Evolutionary conservation across 345 rosid genomes (phyloP), one percentile per base, ranked within the genome.

Genomic region (Bretschneidera sinensis): DNA sequence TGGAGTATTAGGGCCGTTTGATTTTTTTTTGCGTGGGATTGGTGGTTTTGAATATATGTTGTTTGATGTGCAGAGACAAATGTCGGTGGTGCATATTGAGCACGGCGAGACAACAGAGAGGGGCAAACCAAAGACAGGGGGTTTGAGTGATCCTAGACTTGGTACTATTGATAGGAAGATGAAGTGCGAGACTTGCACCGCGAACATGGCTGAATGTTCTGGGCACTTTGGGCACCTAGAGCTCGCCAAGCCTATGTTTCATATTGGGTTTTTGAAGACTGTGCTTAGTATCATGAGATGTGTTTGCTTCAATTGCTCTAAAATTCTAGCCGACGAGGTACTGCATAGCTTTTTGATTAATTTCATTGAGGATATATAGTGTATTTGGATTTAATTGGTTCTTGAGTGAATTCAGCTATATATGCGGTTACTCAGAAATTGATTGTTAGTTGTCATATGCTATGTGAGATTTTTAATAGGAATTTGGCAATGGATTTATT

Each of bases 151-250:
- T 71, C 70, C 80, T 17, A 72, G 96, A 17, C 82, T 92, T 0
- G 99, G 97, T 22, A 92, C 99, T 0, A 92, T 92, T 59, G 99
- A 92, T 57, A 76, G 97, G 67, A 92, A 92, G 68, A 63, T 81
- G 76, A 89, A 89, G 82, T 90, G 97, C 5, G 99, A 90, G 59
- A 92, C 96, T 6, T 92, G 99, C 62, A 81, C 87, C 7, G 99
- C 96, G 0, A 90, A 80, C 67, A 90, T 92, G 99, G 99, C 96
- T 0, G 99, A 90, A 66, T 92, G 99, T 51, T 92, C 97, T 0
- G 99, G 99, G 5, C 98, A 92, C 68, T 92, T 92, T 67, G 98
- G 98, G 39, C 96, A 89, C 66, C 77, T 92, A 54, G 98, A 92
- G 85, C 91, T 92, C 6, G 98, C 98, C 1, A 92, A 92, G 83